phyloP scores from a whole-genome alignment of 805 yeast genomes.

The Candida easanensis region DNA sequence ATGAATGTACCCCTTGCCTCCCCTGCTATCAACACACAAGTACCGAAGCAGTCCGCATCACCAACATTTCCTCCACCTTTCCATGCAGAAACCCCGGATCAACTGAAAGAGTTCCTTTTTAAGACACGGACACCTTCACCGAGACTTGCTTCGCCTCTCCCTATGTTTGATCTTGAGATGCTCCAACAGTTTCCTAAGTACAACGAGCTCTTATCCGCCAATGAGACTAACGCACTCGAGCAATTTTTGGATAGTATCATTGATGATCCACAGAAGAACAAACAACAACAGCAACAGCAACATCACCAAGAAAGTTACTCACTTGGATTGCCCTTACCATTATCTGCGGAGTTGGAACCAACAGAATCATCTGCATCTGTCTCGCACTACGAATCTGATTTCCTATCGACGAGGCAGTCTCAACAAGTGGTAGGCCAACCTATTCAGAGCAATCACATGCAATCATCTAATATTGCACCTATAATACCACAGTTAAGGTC shows the following conservation, averaged over 20 bases:
- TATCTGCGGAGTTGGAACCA: neutral
- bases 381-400: too few relatives aligned
- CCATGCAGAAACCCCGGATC: slow-evolving; percentile 1
- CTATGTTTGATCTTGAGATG: slow-evolving; percentile 17
- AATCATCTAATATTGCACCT: neutral
- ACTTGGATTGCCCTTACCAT: neutral
- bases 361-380: neutral
- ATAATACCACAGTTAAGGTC: slow-evolving; percentile 3
- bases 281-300: neutral
- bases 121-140: slow-evolving; percentile 17
- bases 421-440: too few relatives aligned
- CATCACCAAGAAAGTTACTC: too few relatives aligned
- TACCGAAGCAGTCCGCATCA: neutral
- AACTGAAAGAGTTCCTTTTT: slow-evolving; percentile 14
- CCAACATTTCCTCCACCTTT: neutral
- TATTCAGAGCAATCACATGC: too few relatives aligned
- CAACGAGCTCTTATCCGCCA: slow-evolving; percentile 25
- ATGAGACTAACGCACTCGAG: slow-evolving; percentile 28
- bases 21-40: neutral
- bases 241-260: slow-evolving; percentile 29
- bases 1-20: neutral
- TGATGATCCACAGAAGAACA: slow-evolving; percentile 18
- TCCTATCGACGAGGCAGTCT: too few relatives aligned
- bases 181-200: slow-evolving; percentile 17
- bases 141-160: slow-evolving; percentile 9